phyloP scores from a whole-genome alignment of 176 grass and related monocot genomes.

The Otatea glauca region DNA sequence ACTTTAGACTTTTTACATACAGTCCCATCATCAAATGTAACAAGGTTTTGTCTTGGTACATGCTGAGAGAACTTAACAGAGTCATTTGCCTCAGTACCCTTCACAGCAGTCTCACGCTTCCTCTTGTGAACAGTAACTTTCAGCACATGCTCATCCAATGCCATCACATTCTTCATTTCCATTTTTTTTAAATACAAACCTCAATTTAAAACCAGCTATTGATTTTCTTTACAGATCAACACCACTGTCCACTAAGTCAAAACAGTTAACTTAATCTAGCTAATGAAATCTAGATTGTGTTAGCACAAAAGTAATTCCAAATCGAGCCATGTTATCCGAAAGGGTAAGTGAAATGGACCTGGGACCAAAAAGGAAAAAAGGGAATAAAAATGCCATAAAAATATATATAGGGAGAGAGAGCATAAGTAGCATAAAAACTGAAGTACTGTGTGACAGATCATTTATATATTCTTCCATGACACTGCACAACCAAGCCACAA shows the following conservation, averaged over 20 bases:
- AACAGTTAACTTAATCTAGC: slow-evolving; percentile 30
- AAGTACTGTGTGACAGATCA: background rate
- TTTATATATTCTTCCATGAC: slow-evolving; percentile 22
- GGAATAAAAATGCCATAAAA: slow-evolving; percentile 43
- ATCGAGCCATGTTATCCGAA: slow-evolving; percentile 35
- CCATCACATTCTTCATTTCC: slow-evolving; percentile 57
- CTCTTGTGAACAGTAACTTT: slow-evolving; percentile 47
- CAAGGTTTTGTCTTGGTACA: slow-evolving; percentile 32
- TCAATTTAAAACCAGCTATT: slow-evolving; percentile 29
- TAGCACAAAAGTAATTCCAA: slow-evolving; percentile 40
- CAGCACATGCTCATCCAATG: slow-evolving; percentile 49
- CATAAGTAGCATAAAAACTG: background rate
- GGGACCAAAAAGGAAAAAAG: slow-evolving; percentile 32
- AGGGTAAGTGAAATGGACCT: slow-evolving; percentile 44
- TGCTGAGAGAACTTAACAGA: background rate
- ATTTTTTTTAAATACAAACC: slow-evolving; percentile 55
- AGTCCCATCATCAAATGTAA: slow-evolving; percentile 1
- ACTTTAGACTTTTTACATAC: slow-evolving; percentile 44
- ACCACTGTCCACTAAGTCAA: slow-evolving; percentile 32
- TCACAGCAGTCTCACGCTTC: slow-evolving; percentile 41
- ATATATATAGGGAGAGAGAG: background rate
- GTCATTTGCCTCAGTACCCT: slow-evolving; percentile 36
- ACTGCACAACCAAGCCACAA: background rate
- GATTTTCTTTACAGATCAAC: slow-evolving; percentile 49
- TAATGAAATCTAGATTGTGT: slow-evolving; percentile 45